Evolutionary conservation across 441 rosid species (phyloP), one percentile per base, ranked within the genome.

Genomic region (Daphne laureola): DNA sequence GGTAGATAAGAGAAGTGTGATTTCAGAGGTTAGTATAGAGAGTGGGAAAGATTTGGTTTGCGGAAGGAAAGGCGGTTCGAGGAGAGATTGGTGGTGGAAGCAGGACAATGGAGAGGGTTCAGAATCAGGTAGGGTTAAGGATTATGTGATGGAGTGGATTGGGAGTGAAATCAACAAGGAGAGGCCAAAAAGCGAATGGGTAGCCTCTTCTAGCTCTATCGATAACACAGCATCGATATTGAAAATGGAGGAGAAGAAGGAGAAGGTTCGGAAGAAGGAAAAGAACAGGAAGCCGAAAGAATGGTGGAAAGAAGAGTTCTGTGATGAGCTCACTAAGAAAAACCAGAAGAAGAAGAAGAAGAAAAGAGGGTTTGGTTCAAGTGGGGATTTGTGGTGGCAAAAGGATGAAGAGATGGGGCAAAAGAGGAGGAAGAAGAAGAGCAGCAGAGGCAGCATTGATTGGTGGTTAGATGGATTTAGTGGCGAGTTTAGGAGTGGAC

Each of bases 251-350:
- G 57, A 69, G 46, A 80, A 72, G 65, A 80, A 78, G 75, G 71
- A 69, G 43, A 67, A 57, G 14, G 43, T 68, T 51, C 31, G 67
- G 44, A 79, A 65, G 71, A 74, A 73, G 63, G 75, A 65, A 51
- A 78, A 78, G 70, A 78, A 64, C 31, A 67, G 89, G 55, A 84
- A 77, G 77, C 96, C 97, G 4, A 78, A 80, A 62, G 94, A 90
- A 23, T 90, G 97, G 97, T 90, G 97, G 97, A 90, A 83, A 63
- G 97, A 90, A 55, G 97, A 90, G 75, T 90, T 84, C 58, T 90
- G 94, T 2, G 91, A 90, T 12, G 97, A 90, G 70, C 70, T 90
- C 4, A 66, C 87, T 4, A 74, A 78, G 63, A 87, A 87, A 72
- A 80, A 69, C 59, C 77, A 67, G 65, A 79, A 78, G 74, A 82